Evolutionary conservation across 2,329 filamentous ascomycete genomes (phyloP).

Genomic region (Aspergillus neotritici): DNA sequence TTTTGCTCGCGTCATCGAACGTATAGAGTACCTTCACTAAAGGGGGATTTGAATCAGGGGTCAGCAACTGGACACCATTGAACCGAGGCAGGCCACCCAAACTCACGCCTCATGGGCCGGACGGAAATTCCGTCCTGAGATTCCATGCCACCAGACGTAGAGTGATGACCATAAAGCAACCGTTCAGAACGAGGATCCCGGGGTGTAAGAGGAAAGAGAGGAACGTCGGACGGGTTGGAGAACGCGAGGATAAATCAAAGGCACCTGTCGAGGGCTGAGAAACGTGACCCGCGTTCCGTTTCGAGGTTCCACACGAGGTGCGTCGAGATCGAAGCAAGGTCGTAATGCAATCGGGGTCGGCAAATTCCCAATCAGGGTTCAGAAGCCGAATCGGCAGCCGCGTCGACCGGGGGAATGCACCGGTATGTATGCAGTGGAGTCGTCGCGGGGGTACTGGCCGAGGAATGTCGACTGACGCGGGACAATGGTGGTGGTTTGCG

Average conservation of each 20-base stretch:
- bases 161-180: conserved; percentile 25
- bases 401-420: conserved; percentile 31
- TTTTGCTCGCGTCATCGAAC: conserved; percentile 82
- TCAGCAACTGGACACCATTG: conserved; percentile 10
- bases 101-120: conserved; percentile 64
- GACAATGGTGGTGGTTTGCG: conserved; percentile 9
- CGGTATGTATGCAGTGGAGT: conserved; percentile 24
- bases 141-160: conserved; percentile 34
- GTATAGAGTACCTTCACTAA: conserved; percentile 95
- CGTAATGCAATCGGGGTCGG: conserved; percentile 1
- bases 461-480: conserved; percentile 16
- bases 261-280: background rate
- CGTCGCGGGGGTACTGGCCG: conserved; percentile 18
- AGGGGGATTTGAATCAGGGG: conserved; percentile 12
- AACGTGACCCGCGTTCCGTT: conserved; percentile 6
- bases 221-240: conserved; percentile 1
- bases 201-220: background rate
- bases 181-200: background rate
- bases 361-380: conserved; percentile 14
- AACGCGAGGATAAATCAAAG: background rate
- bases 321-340: conserved; percentile 11
- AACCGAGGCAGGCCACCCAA: background rate
- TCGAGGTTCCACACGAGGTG: conserved; percentile 1
- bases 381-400: conserved; percentile 12
- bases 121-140: conserved; percentile 51